Base-by-base conservation (phyloP, 352 stramenopile species). In the Phytophthora quininea region DNA sequence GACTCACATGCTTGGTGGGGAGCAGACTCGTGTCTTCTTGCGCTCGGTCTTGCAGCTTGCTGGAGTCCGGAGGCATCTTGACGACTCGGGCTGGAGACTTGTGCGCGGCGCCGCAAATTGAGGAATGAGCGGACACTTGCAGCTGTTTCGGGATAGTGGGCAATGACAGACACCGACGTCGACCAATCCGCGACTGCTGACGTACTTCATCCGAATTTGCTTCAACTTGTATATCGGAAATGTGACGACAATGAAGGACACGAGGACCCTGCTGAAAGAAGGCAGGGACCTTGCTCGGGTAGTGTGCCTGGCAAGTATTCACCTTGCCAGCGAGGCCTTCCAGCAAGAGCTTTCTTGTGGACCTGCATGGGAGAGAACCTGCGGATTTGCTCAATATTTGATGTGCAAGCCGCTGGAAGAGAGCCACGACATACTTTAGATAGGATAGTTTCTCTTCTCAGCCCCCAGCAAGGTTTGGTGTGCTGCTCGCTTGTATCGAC, bases 11-110 rank as follows among this genome's bases (percentile, higher is more conserved):
- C 54, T 76, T 81, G 40, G 64, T 54, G 4, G 66, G 67, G 24
- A 74, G 59, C 30, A 77, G 65, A 33, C 49, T 76, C 37, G 38
- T 31, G 32, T 54, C 71, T 62, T 73, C 71, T 29, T 40, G 61
- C 24, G 24, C 31, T 14, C 53, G 50, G 9, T 62, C 67, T 45
- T 72, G 62, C 29, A 75, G 50, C 42, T 68, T 55, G 50, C 40
- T 12, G 11, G 47, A 45, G 33, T 77, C 57, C 3, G 58, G 73
- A 49, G 69, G 65, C 73, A 80, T 80, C 4, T 6, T 29, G 15
- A 47, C 14, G 43, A n/a, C 33, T 10, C 19, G 19, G 47, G 53
- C n/a, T 15, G 42, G 42, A 48, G 9, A 15, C 66, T 63, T 67
- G 51, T 15, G 45, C 54, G 58, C 37, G 46, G 11, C 8, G 38